Base-by-base conservation (phyloP, 208 protist species). In the Naegleria fowleri region DNA sequence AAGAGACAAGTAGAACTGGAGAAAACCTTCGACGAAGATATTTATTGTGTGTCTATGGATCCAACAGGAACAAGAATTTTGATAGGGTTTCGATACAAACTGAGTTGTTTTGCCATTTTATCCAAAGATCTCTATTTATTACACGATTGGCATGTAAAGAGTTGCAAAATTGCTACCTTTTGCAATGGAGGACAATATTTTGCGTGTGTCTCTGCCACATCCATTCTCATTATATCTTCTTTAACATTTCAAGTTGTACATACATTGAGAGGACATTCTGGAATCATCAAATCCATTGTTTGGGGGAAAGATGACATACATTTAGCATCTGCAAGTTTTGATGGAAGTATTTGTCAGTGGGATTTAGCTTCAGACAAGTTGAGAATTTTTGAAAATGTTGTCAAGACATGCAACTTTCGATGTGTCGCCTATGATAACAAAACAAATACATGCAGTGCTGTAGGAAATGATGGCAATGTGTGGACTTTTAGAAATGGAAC, bases 291-390 rank as follows among this genome's bases (percentile, higher is more conserved):
- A 84, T 94, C 92, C 1, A 6, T 94, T 16, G 83, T 59, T 58
- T 93, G 92, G 92, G 83, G 90, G 13, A 55, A 92, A 29, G 91
- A 93, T 40, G 92, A 93, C 75, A 39, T 5, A 22, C 11, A 58
- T 11, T 25, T 93, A 15, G 91, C 86, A 33, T 76, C 48, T 29
- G 92, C 84, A 36, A 91, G 90, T 86, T 83, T 55, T 48, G 90
- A 93, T 25, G 92, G 92, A 36, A 79, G 75, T 38, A 58, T 93
- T n/a, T 93, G 94, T 76, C 39, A 92, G 29, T 93, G 92, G 92
- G 88, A 93, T n/a, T 25, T 93, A 5, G 91, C 19, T 39, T n/a
- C 13, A 33, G 48, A 91, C 22, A 93, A 93, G 29, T 29, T 83
- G 11, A 33, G 59, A 40, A 40, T 83, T 13, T n/a, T 92, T 59